Conservation (phyloP, 176 grass and related monocot genomes). For the Tuctoria greenei region DNA sequence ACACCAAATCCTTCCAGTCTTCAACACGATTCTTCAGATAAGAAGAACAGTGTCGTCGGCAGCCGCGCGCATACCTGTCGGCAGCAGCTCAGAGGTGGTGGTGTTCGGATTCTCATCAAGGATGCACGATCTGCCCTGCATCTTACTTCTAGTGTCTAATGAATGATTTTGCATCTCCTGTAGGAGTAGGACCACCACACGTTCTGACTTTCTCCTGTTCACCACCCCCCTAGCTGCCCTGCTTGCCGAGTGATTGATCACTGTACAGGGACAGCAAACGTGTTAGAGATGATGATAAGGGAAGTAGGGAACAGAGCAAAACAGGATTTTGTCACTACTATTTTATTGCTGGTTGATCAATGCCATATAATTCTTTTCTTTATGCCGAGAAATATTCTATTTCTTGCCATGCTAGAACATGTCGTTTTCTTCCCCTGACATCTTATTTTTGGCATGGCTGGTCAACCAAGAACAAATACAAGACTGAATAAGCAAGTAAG, state of each 20-base stretch:
- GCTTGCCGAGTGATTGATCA: slow-evolving; percentile 32
- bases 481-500: neutral
- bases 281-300: slow-evolving; percentile 33
- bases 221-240: slow-evolving; percentile 28
- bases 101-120: slow-evolving; percentile 26
- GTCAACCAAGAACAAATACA: neutral
- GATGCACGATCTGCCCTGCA: slow-evolving; percentile 23
- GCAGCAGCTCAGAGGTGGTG: neutral
- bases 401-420: neutral
- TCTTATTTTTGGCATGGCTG: slow-evolving; percentile 31
- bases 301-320: slow-evolving; percentile 1
- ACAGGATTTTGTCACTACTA: slow-evolving; percentile 6
- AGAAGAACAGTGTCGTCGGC: slow-evolving; percentile 29
- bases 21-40: slow-evolving; percentile 35
- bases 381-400: slow-evolving; percentile 7
- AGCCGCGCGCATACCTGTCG: neutral
- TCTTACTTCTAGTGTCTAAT: slow-evolving; percentile 14
- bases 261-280: slow-evolving; percentile 31
- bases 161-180: too few species aligned
- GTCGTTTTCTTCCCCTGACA: slow-evolving; percentile 8
- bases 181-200: slow-evolving; percentile 23
- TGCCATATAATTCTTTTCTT: slow-evolving; percentile 12
- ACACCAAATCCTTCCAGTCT: slow-evolving; percentile 32
- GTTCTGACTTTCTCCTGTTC: slow-evolving; percentile 34
- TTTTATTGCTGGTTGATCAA: slow-evolving; percentile 25